Base-by-base conservation (phyloP, 2,329 filamentous ascomycete species). In the Mycocentrospora acerina region DNA sequence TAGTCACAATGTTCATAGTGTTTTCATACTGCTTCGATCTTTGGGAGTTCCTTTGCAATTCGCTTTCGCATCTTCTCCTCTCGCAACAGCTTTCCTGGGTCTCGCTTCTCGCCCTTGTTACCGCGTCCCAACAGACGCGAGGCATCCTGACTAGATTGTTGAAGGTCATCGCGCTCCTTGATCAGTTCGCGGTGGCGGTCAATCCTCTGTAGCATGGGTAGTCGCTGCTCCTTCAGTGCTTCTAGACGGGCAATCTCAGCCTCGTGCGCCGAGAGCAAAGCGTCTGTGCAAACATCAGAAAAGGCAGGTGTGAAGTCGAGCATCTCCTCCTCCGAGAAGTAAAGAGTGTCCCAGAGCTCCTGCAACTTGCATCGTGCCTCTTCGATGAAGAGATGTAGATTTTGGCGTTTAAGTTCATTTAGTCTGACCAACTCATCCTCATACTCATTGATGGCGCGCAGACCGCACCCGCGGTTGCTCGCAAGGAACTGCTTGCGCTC, bases 21-120 rank as follows among this genome's bases (percentile, higher is more conserved):
- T 27, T 7, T 11, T 22, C 37, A 22, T 51, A 53, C 90, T 1
- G 78, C 79, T 41, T 91, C 84, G 29, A 98, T 78, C 72, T 95
- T 97, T 39, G 93, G 93, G 19, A 98, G 75, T 62, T 98, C 93
- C 68, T 97, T 98, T 17, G 90, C 80, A 46, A 98, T 96, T 41
- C 90, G 81, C 79, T 98, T 98, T 44, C 93, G 83, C 88, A 95
- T 95, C 78, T 97, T 98, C 72, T 98, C 93, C 64, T 98, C 93
- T 19, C 93, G 81, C 35, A 98, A 76, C 12, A 98, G 77, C 70
- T 95, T 93, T 34, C 90, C 91, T 3, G 93, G 93, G 62, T 98
- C 93, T 48, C 94, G 87, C 68, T 85, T 88, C 72, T 97, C 91
- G 37, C 91, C 91, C 71, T 95, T 95, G 53, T 89, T 85, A 2